phyloP scores from a whole-genome alignment of 805 yeast genomes.

The Metschnikowia cubensis region DNA sequence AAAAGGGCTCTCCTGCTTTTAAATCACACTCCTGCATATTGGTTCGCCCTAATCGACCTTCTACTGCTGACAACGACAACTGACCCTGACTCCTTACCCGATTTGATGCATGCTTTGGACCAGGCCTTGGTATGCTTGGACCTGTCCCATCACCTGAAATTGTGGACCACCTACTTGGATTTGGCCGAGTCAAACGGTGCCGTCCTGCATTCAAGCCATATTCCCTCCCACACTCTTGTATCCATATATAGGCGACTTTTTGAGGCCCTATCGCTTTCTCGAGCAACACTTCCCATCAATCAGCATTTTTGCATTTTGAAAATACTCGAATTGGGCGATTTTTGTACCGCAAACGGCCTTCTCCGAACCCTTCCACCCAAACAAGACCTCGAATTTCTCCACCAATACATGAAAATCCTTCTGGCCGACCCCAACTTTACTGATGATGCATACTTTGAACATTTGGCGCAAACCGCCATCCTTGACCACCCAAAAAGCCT shows the following conservation, averaged over 20 bases:
- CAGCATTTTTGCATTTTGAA: conserved; percentile 18
- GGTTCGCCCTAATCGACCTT: conserved; percentile 12
- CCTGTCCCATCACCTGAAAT: conserved; percentile 41
- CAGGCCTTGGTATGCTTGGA: conserved; percentile 47
- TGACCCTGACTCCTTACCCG: background rate
- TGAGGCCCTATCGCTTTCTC: conserved; percentile 7
- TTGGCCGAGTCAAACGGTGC: conserved; percentile 35
- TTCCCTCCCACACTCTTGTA: background rate
- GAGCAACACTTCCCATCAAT: background rate
- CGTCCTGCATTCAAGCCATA: too few relatives aligned
- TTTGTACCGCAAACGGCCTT: conserved; percentile 22
- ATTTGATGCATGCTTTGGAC: conserved; percentile 35
- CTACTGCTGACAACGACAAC: background rate
- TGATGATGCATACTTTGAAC: conserved; percentile 6
- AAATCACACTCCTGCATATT: conserved; percentile 9
- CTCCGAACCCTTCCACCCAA: conserved; percentile 18
- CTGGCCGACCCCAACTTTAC: background rate
- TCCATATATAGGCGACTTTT: conserved; percentile 33
- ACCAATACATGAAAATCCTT: conserved; percentile 7
- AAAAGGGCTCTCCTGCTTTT: conserved; percentile 9
- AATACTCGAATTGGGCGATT: conserved; percentile 29
- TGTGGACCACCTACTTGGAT: conserved; percentile 51
- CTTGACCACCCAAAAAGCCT: conserved; percentile 55
- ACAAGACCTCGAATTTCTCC: conserved; percentile 3
- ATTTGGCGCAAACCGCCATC: conserved; percentile 11